A percentile compares a stretch with the other conserved stretches of the same genome.
Conservation (phyloP, 1,284 basidiomycete species). For the Cronartium quercuum region DNA sequence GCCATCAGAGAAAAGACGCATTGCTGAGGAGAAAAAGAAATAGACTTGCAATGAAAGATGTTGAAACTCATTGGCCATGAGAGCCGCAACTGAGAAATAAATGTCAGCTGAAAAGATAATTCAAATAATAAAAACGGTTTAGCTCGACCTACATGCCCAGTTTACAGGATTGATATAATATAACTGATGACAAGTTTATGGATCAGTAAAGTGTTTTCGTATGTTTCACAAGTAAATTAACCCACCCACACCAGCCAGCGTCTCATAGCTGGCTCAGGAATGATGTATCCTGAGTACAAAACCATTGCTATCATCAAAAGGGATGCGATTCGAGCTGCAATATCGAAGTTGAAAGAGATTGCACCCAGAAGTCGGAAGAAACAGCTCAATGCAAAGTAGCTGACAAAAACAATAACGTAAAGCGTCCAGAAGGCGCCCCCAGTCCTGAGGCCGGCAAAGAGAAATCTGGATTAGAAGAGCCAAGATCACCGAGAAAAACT, state of each 20-base stretch:
- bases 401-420: constrained; percentile 47
- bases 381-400: constrained; percentile 46
- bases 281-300: constrained; percentile 41
- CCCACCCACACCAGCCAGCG: constrained; percentile 43
- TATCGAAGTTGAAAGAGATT: constrained; percentile 51
- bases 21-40: background rate
- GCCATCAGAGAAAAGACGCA: background rate
- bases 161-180: constrained; percentile 54
- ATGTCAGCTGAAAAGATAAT: background rate
- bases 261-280: constrained; percentile 45
- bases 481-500: background rate
- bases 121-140: constrained; percentile 43
- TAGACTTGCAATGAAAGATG: constrained; percentile 52
- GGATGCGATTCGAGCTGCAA: constrained; percentile 54
- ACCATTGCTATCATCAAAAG: constrained; percentile 41
- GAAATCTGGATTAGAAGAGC: constrained; percentile 41
- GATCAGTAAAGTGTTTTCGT: constrained; percentile 59
- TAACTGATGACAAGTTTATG: constrained; percentile 81
- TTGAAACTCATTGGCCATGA: constrained; percentile 77
- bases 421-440: constrained; percentile 54
- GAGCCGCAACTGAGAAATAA: constrained; percentile 39
- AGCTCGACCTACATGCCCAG: constrained; percentile 54
- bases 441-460: constrained; percentile 51
- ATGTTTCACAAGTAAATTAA: background rate
- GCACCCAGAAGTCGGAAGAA: constrained; percentile 55